phyloP scores from a whole-genome alignment of 768 basidiomycete species.

The Suillus paluster region DNA sequence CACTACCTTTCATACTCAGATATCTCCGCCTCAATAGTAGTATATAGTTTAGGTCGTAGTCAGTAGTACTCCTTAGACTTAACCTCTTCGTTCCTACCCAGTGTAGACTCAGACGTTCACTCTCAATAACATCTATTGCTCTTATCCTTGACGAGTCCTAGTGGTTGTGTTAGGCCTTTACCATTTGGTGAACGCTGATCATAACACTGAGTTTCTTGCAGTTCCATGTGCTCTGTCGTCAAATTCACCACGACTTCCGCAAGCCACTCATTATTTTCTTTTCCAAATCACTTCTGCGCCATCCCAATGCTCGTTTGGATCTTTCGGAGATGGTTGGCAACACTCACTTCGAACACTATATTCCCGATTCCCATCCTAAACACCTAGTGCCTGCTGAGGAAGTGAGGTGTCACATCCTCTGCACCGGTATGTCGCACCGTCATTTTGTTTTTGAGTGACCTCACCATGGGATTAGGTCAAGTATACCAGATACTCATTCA shows the following conservation, averaged over 20 bases:
- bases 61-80: no score
- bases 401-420: constrained; percentile 90
- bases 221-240: constrained; percentile 97
- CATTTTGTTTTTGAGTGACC: constrained; percentile 7
- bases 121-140: no score
- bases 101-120: no score
- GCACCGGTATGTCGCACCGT: constrained; percentile 56
- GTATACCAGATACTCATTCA: constrained; percentile 90
- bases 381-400: constrained; percentile 80
- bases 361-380: constrained; percentile 83
- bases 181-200: no score
- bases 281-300: constrained; percentile 94
- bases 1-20: no score
- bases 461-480: constrained; percentile 61
- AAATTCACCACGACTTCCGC: constrained; percentile 97
- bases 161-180: no score
- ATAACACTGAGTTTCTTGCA: constrained; percentile 31
- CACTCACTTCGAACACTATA: constrained; percentile 90
- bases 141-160: no score
- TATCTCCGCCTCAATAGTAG: no score
- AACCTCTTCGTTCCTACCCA: no score
- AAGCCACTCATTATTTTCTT: constrained; percentile 91
- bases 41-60: no score
- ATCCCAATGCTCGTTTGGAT: constrained; percentile 87
- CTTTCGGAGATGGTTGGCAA: constrained; percentile 90